Evolutionary conservation across 176 grass and related monocot species (phyloP).

Genomic region (Zea luxurians): DNA sequence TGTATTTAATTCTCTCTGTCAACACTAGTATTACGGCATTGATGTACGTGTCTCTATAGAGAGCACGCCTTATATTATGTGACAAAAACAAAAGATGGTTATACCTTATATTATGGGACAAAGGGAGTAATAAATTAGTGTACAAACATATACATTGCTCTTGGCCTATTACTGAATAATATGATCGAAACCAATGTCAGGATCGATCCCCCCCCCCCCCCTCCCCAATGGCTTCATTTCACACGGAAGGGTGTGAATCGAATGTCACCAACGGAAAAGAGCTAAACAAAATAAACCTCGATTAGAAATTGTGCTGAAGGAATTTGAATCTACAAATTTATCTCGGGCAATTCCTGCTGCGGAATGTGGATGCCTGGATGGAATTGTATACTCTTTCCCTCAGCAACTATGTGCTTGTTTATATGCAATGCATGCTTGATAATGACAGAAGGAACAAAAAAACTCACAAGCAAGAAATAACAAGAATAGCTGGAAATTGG

Average conservation of each 20-base stretch:
- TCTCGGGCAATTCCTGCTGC: neutral
- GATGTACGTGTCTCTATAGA: no score
- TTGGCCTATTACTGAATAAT: neutral
- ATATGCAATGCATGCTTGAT: neutral
- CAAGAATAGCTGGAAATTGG: conserved; percentile 56
- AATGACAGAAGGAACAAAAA: neutral
- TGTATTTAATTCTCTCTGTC: no score
- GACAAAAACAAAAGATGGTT: no score
- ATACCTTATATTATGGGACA: no score
- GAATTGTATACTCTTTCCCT: neutral
- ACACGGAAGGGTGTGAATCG: neutral
- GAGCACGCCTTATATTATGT: no score
- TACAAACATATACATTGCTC: neutral
- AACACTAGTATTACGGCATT: no score
- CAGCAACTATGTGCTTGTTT: neutral
- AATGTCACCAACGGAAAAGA: neutral
- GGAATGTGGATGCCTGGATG: no score
- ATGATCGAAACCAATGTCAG: neutral
- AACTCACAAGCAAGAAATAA: conserved; percentile 72
- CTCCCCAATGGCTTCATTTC: neutral
- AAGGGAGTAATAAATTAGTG: neutral
- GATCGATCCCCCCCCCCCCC: neutral
- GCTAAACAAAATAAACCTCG: conserved; percentile 5
- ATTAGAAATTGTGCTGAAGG: neutral
- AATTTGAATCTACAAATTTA: no score